Percentiles rank a stretch among this genome's conserved stretches.
Conservation (phyloP, 148 eudicot species). For the Fagopyrum tataricum region DNA sequence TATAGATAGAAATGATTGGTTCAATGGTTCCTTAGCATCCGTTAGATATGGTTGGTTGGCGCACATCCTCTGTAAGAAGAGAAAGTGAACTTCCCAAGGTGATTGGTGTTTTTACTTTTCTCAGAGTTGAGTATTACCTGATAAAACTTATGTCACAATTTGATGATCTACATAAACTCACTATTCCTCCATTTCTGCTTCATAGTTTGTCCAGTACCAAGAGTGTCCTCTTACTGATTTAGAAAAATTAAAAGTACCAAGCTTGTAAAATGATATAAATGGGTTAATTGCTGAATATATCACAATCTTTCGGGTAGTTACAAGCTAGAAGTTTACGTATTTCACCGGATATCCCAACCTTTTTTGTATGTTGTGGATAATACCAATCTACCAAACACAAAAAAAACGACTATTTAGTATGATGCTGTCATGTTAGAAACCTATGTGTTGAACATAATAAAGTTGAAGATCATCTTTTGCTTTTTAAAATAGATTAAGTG, state of each 20-base stretch:
- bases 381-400: no score
- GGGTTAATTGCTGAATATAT: no score
- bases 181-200: not conserved
- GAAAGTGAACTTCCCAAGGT: slow-evolving; percentile 86
- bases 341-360: no score
- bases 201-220: not conserved
- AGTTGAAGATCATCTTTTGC: no score
- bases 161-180: not conserved
- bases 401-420: no score
- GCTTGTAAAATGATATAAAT: not conserved
- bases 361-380: no score
- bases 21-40: slow-evolving; percentile 32
- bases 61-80: slow-evolving; percentile 91
- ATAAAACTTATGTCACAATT: not conserved
- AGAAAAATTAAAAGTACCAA: not conserved
- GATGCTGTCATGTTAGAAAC: no score
- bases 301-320: no score
- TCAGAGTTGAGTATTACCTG: not conserved
- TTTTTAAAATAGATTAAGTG: no score
- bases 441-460: no score
- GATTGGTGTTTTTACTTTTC: not conserved
- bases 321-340: no score
- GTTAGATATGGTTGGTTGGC: slow-evolving; percentile 97
- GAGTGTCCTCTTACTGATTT: not conserved
- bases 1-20: not conserved